Percentiles rank a stretch among this genome's conserved stretches.
These are phyloP conservation scores for Wickerhamomyces rabaulensis DNA, from an alignment of 805 yeast species.

Conservation along the genomic window DNA sequence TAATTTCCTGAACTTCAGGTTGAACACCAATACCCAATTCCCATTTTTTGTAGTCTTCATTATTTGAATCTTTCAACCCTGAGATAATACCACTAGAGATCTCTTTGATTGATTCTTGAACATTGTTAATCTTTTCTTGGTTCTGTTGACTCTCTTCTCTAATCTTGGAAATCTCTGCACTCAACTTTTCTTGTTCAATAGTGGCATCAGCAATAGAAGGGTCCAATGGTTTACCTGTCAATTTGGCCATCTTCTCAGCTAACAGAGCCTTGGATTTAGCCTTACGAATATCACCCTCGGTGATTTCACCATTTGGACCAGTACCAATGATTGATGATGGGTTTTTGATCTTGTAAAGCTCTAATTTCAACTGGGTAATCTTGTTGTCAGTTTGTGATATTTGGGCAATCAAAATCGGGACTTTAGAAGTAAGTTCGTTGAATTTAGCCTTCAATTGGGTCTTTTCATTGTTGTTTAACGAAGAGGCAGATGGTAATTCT, in stretches of 20 bases:
- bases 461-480: background rate
- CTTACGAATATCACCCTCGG: conserved; percentile 75
- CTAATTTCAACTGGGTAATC: conserved; percentile 61
- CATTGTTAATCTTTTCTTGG: conserved; percentile 57
- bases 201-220: conserved; percentile 29
- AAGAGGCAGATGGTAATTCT: conserved; percentile 45
- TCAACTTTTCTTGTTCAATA: conserved; percentile 33
- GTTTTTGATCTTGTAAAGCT: conserved; percentile 55
- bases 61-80: conserved; percentile 16
- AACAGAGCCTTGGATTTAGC: conserved; percentile 74
- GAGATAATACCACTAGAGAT: conserved; percentile 39
- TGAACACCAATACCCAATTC: conserved; percentile 77
- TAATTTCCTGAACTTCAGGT: conserved; percentile 33
- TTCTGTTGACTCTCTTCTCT: conserved; percentile 51
- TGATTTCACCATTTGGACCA: conserved; percentile 81
- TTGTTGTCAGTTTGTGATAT: conserved; percentile 60
- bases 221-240: conserved; percentile 69
- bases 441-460: conserved; percentile 32
- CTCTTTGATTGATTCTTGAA: conserved; percentile 65
- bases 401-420: conserved; percentile 61
- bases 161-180: conserved; percentile 45
- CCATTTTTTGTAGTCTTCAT: conserved; percentile 53
- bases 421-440: conserved; percentile 27
- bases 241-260: conserved; percentile 83
- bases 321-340: conserved; percentile 74